Evolutionary conservation across 306 rosid genomes (phyloP).

Genomic region (Medicago arabica): DNA sequence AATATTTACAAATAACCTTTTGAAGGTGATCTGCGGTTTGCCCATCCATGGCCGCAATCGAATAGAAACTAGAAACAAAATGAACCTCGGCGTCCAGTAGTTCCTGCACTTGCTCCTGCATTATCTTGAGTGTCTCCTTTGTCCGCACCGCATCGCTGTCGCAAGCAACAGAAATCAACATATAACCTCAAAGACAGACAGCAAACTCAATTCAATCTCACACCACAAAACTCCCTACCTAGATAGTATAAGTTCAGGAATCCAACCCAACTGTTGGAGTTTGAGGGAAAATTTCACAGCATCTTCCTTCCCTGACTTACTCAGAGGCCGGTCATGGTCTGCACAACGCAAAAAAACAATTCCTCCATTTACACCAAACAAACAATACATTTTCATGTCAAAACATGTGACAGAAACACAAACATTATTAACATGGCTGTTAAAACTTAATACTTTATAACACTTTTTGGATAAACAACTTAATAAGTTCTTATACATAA

Average conservation of each 20-base stretch:
- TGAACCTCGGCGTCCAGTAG: constrained; percentile 82
- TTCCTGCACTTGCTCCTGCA: constrained; percentile 81
- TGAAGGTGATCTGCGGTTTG: constrained; percentile 98
- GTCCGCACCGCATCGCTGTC: constrained; percentile 83
- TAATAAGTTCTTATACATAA: not conserved
- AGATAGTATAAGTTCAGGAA: constrained; percentile 88
- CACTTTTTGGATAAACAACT: not conserved
- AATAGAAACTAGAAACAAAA: constrained; percentile 91
- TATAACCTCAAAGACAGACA: constrained; percentile 16
- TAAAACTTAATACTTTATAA: constrained; percentile 2
- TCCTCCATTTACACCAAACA: constrained; percentile 27
- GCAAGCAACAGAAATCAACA: constrained; percentile 45
- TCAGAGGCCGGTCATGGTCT: constrained; percentile 97
- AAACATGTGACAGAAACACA: constrained; percentile 1
- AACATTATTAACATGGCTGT: constrained; percentile 7
- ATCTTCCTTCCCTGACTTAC: constrained; percentile 78
- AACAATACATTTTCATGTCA: constrained; percentile 21
- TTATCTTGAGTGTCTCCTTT: constrained; percentile 79
- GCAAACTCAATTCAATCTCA: constrained; percentile 20
- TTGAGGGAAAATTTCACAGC: constrained; percentile 71
- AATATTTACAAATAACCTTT: constrained; percentile 68
- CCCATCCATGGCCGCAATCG: constrained; percentile 99
- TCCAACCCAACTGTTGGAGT: constrained; percentile 87
- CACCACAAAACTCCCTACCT: constrained; percentile 60
- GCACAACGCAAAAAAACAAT: not conserved